These are phyloP conservation scores for Boletus rufocinnamomeus DNA, from an alignment of 768 basidiomycete genomes.

Conservation along the genomic window DNA sequence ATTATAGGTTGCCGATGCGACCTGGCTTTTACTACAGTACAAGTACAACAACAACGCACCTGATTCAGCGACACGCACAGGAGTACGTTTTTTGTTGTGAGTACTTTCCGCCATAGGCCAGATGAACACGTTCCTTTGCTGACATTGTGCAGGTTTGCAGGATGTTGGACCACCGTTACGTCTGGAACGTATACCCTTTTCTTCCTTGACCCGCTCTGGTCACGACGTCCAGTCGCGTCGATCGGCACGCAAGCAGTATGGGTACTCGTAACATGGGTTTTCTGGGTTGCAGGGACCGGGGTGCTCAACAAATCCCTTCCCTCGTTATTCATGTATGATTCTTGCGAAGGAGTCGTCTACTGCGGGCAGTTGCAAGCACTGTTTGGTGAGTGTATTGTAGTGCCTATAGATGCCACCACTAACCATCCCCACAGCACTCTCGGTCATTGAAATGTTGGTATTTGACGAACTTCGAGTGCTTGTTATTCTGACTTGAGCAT, in stretches of 20 bases:
- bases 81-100: conserved; percentile 51
- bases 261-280: conserved; percentile 57
- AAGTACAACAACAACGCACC: conserved; percentile 54
- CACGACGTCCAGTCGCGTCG: conserved; percentile 53
- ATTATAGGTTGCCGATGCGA: conserved; percentile 50
- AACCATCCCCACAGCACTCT: conserved; percentile 40
- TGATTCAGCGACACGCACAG: conserved; percentile 43
- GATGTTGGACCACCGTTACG: conserved; percentile 62
- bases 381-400: conserved; percentile 43
- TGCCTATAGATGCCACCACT: not conserved
- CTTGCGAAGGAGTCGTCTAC: conserved; percentile 48
- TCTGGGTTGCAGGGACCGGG: conserved; percentile 61
- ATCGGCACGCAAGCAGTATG: conserved; percentile 62
- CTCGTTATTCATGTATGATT: conserved; percentile 40
- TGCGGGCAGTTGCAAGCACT: conserved; percentile 57
- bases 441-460: conserved; percentile 54
- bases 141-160: conserved; percentile 46
- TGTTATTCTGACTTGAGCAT: conserved; percentile 13
- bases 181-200: conserved; percentile 55
- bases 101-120: conserved; percentile 19
- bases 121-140: conserved; percentile 5
- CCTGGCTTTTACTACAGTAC: conserved; percentile 63
- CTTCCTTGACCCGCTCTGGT: conserved; percentile 61
- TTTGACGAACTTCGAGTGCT: not conserved
- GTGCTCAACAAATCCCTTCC: conserved; percentile 53